Evolutionary conservation across 306 rosid species (phyloP).

Genomic region (Ziziphus jujuba): DNA sequence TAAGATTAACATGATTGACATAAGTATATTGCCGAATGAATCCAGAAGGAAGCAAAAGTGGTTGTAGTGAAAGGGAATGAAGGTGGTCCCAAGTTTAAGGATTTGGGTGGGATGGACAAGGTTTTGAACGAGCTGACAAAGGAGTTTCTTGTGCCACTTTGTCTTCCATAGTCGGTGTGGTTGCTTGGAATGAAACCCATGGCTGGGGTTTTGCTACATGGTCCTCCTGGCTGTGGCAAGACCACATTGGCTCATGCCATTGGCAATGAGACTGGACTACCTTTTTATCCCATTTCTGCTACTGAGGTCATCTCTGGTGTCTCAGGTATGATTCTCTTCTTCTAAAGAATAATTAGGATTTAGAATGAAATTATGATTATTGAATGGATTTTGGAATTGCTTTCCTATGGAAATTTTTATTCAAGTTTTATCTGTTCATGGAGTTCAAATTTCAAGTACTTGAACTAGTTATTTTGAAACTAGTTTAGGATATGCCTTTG

Average conservation of each 20-base stretch:
- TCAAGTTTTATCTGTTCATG: too few species aligned
- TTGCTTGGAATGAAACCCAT: constrained; percentile 56
- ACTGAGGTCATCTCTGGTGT: constrained; percentile 73
- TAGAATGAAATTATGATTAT: too few species aligned
- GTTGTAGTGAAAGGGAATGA: constrained; percentile 46
- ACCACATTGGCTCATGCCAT: constrained; percentile 85
- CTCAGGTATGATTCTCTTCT: constrained; percentile 54
- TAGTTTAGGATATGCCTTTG: too few species aligned
- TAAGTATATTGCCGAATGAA: too few species aligned
- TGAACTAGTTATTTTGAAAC: too few species aligned
- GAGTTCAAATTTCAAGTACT: too few species aligned
- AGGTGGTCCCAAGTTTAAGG: constrained; percentile 63
- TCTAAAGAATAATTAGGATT: too few species aligned
- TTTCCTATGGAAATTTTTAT: too few species aligned
- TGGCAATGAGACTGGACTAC: constrained; percentile 72
- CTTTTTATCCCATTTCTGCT: constrained; percentile 69
- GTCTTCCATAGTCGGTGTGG: constrained; percentile 44
- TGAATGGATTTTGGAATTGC: too few species aligned
- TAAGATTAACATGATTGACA: too few species aligned
- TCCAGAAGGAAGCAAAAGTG: constrained; percentile 24
- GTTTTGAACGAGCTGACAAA: constrained; percentile 56
- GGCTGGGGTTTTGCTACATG: constrained; percentile 69
- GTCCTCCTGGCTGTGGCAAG: constrained; percentile 94
- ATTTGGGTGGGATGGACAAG: constrained; percentile 72
- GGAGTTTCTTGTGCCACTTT: constrained; percentile 63